Evolutionary conservation across 2,329 filamentous ascomycete species (phyloP).

Genomic region (Colletotrichum aenigma): DNA sequence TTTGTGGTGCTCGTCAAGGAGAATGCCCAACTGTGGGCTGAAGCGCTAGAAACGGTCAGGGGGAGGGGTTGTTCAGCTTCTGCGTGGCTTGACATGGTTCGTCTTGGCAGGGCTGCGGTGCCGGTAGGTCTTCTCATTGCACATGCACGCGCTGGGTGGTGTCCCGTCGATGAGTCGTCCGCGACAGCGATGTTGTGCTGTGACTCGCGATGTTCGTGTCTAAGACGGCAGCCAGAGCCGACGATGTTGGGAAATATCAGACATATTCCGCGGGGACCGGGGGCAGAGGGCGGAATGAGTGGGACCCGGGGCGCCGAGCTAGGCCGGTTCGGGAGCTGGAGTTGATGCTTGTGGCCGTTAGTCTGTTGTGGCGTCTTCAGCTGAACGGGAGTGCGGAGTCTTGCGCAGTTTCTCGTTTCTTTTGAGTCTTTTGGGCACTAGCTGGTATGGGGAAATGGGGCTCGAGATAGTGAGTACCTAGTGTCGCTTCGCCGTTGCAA

Average conservation of each 20-base stretch:
- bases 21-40: neutral
- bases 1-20: neutral
- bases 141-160: neutral
- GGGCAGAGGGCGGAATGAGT: conserved; percentile 8
- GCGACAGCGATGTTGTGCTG: neutral
- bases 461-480: neutral
- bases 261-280: conserved; percentile 14
- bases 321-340: conserved; percentile 14
- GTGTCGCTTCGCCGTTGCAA: neutral
- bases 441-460: neutral
- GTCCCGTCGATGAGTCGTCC: neutral
- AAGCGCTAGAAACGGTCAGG: neutral
- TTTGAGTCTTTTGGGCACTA: neutral
- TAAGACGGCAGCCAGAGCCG: neutral
- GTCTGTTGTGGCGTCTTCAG: conserved; percentile 9
- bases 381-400: neutral
- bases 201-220: neutral
- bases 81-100: neutral
- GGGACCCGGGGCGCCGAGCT: neutral
- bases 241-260: neutral
- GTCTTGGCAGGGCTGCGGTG: neutral
- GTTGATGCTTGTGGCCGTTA: neutral
- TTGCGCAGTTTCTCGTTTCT: neutral
- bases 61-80: conserved; percentile 4
- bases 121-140: neutral